Evolutionary conservation across 2,329 filamentous ascomycete species (phyloP).

Genomic region (Septoria linicola): DNA sequence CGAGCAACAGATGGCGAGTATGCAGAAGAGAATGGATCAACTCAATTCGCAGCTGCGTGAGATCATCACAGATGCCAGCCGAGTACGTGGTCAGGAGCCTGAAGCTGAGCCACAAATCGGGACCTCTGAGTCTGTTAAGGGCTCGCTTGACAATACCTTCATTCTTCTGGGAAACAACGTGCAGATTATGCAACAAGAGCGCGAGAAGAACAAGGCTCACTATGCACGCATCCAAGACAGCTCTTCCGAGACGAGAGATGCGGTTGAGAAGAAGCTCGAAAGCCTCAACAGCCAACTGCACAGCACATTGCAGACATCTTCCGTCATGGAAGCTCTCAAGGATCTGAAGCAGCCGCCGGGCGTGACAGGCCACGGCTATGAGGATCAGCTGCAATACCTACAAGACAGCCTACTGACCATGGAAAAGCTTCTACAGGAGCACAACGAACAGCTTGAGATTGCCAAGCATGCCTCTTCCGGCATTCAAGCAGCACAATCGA

Average conservation of each 20-base stretch:
- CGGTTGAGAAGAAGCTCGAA: slow-evolving; percentile 37
- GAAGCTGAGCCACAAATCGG: slow-evolving; percentile 26
- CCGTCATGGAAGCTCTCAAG: slow-evolving; percentile 53
- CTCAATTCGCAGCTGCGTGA: slow-evolving; percentile 35
- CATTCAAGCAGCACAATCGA: slow-evolving; percentile 27
- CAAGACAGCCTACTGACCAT: slow-evolving; percentile 55
- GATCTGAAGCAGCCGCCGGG: slow-evolving; percentile 59
- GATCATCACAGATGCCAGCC: slow-evolving; percentile 34
- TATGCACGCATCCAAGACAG: slow-evolving; percentile 30
- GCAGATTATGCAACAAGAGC: slow-evolving; percentile 31
- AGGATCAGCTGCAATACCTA: slow-evolving; percentile 68
- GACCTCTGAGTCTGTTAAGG: slow-evolving; percentile 15
- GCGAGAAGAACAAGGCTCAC: slow-evolving; percentile 29
- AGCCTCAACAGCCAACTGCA: slow-evolving; percentile 35
- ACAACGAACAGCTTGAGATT: slow-evolving; percentile 31
- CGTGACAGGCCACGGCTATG: slow-evolving; percentile 56
- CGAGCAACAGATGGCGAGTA: slow-evolving; percentile 33
- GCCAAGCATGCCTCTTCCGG: slow-evolving; percentile 26
- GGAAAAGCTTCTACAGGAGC: slow-evolving; percentile 35
- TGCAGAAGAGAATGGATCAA: slow-evolving; percentile 36
- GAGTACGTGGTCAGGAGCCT: slow-evolving; percentile 28
- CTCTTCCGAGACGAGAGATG: slow-evolving; percentile 25
- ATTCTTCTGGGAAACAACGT: slow-evolving; percentile 32
- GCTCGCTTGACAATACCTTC: slow-evolving; percentile 29
- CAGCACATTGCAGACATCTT: slow-evolving; percentile 40